Conservation (phyloP, 176 grass and related monocot genomes). For the Phyllostachys edulis region DNA sequence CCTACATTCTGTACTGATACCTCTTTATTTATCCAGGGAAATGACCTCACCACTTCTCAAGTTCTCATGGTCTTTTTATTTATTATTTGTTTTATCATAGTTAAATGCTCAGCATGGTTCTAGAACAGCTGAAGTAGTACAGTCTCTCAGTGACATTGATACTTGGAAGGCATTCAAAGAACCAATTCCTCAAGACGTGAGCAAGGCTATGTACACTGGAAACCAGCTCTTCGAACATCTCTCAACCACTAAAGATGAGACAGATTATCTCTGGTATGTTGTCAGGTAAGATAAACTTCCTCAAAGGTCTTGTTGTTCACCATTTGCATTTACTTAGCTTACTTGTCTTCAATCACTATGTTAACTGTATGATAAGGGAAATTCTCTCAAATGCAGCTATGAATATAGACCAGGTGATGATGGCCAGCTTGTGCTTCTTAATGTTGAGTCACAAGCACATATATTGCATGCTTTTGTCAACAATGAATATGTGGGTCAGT, state of each 20-base stretch:
- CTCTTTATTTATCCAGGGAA: background rate
- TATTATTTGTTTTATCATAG: conserved; percentile 40
- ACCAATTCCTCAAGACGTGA: conserved; percentile 37
- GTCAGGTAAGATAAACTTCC: conserved; percentile 51
- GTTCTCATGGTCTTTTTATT: background rate
- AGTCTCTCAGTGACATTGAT: conserved; percentile 43
- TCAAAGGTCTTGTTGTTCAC: background rate
- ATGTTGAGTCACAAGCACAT: conserved; percentile 72
- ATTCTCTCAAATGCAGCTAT: conserved; percentile 63
- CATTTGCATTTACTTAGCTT: conserved; percentile 3
- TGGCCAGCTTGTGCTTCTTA: conserved; percentile 41
- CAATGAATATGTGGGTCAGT: conserved; percentile 57
- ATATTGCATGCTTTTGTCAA: conserved; percentile 89
- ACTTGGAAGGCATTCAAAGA: conserved; percentile 66
- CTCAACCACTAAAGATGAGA: conserved; percentile 72
- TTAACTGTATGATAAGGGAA: conserved; percentile 9
- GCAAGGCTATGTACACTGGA: conserved; percentile 28
- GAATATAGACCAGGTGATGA: conserved; percentile 40
- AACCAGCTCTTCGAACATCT: conserved; percentile 78
- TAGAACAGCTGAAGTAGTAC: conserved; percentile 50
- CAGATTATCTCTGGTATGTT: conserved; percentile 97
- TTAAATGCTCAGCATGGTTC: conserved; percentile 57
- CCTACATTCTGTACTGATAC: background rate
- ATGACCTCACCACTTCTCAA: background rate
- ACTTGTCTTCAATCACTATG: background rate